Evolutionary conservation across 345 rosid species (phyloP), one percentile per base, ranked within the genome.

Genomic region (Kernera saxatilis): DNA sequence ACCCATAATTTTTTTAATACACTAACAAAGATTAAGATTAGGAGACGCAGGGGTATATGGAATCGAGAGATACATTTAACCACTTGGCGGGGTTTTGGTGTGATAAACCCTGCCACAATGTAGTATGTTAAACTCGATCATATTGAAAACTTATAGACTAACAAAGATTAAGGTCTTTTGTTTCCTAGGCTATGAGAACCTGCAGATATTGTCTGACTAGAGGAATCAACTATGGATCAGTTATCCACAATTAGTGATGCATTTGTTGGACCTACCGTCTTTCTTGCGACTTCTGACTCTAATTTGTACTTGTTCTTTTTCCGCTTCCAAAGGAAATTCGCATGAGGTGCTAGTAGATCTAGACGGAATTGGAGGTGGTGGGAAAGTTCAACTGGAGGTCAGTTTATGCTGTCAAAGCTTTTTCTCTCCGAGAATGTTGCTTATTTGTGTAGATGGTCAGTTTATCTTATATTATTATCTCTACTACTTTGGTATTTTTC

Each of bases 351-450:
- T 84, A 71, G 82, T 88, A 65, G 92, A 93, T 76, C 82, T 93
- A 84, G 97, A 90, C 79, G 97, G 98, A 58, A 93, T 90, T 86
- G 98, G 97, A 44, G 90, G 98, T 50, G 98, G 98, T 55, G 98
- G 98, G 62, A 88, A 84, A 81, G 68, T 93, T 79, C 83, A 79
- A 77, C 70, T 91, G 50, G 98, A 93, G 96, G 98, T 91, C 79
- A 75, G 82, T 64, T 54, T 50, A 27, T 72, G 64, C 64, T 39
- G 59, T 68, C 35, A 14, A 25, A 49, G 18, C 2, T 18, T 26
- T 15, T 37, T 35, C 8, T 29, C 44, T 64, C 17, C 1, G 5
- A 3, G 36, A 25, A 3, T 59, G n/a, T 61, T 61, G 12, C 23
- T 18, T 49, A 37, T 36, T 40, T 52, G 1, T 64, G 29, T 41